Base-by-base conservation (phyloP, 768 basidiomycete species). In the Boletus subcaerulescens region DNA sequence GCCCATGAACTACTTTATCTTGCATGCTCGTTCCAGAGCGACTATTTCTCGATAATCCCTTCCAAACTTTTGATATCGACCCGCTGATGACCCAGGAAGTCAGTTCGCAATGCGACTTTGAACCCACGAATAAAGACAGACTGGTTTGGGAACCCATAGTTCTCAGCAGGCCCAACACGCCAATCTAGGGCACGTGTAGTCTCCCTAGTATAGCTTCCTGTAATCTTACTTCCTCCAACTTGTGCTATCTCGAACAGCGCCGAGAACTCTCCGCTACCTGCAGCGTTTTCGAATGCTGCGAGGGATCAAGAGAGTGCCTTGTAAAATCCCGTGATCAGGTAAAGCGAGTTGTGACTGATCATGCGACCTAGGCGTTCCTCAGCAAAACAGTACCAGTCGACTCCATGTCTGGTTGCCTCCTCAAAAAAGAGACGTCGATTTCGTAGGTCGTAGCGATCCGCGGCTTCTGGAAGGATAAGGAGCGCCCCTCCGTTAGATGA, bases 381-480 rank as follows among this genome's bases (percentile, higher is more conserved):
- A 5, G 60, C 66, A 33, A 63, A 67, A 24, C 50, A 33, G 48
- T 69, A 73, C 71, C 71, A 73, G 2, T 48, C 52, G 10, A 31
- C 45, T 1, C 52, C 70, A 50, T 69, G 53, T 14, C 20, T 6
- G 10, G 41, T 45, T 1, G 69, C 68, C 20, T 62, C 62, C 1
- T 61, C 52, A 3, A 52, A 24, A 22, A 71, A 69, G 17, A 33
- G 42, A 22, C 13, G 24, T 0, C 51, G 32, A n/a, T 71, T 63
- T 14, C 56, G 58, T n/a, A 71, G 63, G 14, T 67, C 60, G 14
- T 53, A 33, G 5, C 58, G 57, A 12, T 36, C 31, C 0, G 70
- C 67, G 1, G 71, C 74, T 32, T 70, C 61, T 0, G 73, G 72
- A 22, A 74, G 62, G n/a, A 67, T 53, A 6, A 74, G 59, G 6